Evolutionary conservation across 208 protist genomes (phyloP).

Genomic region (Novymonas esmeraldas): DNA sequence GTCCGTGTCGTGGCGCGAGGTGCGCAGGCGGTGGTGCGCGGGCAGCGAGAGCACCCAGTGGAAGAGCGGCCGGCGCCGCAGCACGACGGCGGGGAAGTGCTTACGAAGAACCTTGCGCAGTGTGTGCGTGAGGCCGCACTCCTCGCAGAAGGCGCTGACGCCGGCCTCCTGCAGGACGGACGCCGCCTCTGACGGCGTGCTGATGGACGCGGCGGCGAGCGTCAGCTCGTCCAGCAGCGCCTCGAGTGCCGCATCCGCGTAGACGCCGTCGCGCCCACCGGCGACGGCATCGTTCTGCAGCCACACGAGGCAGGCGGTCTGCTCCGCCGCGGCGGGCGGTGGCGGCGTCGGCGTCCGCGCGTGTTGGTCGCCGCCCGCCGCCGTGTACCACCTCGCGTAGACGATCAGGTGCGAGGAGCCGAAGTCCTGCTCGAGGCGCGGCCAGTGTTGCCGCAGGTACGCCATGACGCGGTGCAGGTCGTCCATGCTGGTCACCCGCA

Average conservation of each 20-base stretch:
- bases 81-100: background rate
- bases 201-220: slow-evolving; percentile 22
- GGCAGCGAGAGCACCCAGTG: slow-evolving; percentile 25
- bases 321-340: background rate
- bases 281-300: slow-evolving; percentile 6
- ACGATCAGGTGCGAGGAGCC: slow-evolving; percentile 10
- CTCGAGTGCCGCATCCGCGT: slow-evolving; percentile 33
- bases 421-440: background rate
- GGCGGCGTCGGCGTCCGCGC: background rate
- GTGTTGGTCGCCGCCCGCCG: background rate
- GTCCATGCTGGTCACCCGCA: background rate
- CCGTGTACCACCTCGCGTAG: slow-evolving; percentile 7
- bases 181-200: background rate
- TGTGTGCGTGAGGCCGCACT: slow-evolving; percentile 14
- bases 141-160: slow-evolving; percentile 15
- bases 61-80: slow-evolving; percentile 6
- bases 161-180: slow-evolving; percentile 23
- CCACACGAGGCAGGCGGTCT: slow-evolving; percentile 21
- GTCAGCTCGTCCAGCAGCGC: slow-evolving; percentile 41
- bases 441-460: slow-evolving; percentile 10
- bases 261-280: slow-evolving; percentile 6
- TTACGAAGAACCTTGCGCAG: background rate
- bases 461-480: background rate
- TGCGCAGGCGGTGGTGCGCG: background rate
- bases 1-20: background rate